Evolutionary conservation across 192 early-diverging fungal genomes (phyloP).

Genomic region (Anaeromyces robustus): DNA sequence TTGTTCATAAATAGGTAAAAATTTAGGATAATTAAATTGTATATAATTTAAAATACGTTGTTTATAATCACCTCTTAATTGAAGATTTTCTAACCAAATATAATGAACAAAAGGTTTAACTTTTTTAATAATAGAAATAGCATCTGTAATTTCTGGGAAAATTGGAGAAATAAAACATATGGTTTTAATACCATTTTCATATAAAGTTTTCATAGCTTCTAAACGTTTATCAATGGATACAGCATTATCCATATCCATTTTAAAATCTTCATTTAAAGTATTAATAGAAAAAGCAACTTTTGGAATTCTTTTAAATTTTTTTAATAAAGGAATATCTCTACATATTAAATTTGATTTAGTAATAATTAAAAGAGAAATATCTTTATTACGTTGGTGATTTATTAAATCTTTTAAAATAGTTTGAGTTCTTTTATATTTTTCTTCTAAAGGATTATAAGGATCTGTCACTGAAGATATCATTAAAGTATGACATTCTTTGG

Average conservation of each 20-base stretch:
- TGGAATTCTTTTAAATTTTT: background rate
- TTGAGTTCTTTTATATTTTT: background rate
- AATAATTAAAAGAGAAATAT: background rate
- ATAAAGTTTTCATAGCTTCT: background rate
- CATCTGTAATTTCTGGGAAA: background rate
- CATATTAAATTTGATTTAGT: background rate
- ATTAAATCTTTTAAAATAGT: background rate
- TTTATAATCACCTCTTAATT: background rate
- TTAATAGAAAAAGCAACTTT: background rate
- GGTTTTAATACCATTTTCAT: background rate
- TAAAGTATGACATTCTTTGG: background rate
- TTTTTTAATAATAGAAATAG: background rate
- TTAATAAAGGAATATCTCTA: background rate
- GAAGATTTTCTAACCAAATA: background rate
- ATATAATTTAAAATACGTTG: background rate
- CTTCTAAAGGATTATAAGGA: background rate
- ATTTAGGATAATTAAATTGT: background rate
- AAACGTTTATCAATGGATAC: background rate
- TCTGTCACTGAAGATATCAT: background rate
- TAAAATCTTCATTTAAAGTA: background rate
- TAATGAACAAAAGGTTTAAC: background rate
- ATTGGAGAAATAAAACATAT: background rate
- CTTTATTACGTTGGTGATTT: background rate
- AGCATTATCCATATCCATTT: background rate
- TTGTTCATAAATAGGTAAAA: background rate